Base-by-base conservation (phyloP, 179 eudicot genomes). In the Camellia oleifera region DNA sequence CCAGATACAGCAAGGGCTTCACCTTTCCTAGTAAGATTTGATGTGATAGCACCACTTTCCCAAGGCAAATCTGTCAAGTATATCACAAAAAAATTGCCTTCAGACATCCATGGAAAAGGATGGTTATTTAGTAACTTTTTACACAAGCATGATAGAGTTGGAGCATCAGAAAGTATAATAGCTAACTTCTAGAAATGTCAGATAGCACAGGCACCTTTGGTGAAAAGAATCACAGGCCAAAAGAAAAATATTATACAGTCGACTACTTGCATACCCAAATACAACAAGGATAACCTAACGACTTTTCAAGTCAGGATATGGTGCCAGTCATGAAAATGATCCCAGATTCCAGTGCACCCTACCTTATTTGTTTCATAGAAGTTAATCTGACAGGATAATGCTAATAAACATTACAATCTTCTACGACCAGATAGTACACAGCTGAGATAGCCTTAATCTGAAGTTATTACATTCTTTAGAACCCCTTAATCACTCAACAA, bases 1-100 rank as follows among this genome's bases (percentile, higher is more conserved):
- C 99, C 98, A 75, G 99, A 87, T 23, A 95, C 98, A 81, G 98
- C 99, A 83, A 95, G 94, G 71, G 97, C 90, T 84, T 95, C 97
- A n/a, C 98, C 98, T 85, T 94, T 95, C 85, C 87, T 91, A 15
- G 88, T 81, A 72, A 93, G 88, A 84, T 89, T 91, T 77, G 90
- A 83, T 71, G 88, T 77, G 64, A 89, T 80, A 58, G 90, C 85
- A 20, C 88, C 87, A 81, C 88, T 90, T 86, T 84, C 92, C 96
- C 92, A 90, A 53, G 89, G 87, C 69, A 89, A 80, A 90, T 92
- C 99, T 93, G 89, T 66, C 75, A 83, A 74, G 54, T 73, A 66
- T 77, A 81, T 70, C 76, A 76, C 20, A 48, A 68, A n/a, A 63
- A 56, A 42, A 23, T 58, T 18, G 53, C 6, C 5, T 61, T 74